phyloP scores from a whole-genome alignment of 257 asterid genomes.

The Hygrophila difformis region DNA sequence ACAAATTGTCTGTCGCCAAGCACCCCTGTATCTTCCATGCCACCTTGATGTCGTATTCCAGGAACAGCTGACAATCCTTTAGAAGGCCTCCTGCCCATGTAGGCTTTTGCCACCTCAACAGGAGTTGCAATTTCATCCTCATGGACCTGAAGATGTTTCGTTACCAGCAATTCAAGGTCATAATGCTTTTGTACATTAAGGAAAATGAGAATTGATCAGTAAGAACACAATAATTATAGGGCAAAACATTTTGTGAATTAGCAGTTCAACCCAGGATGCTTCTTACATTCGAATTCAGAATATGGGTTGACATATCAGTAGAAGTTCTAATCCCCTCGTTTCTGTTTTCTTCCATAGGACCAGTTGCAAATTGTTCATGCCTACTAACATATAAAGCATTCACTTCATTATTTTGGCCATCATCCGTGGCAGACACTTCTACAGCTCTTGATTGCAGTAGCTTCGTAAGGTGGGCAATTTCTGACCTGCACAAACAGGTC shows the following conservation, averaged over 20 bases:
- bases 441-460: slow-evolving; percentile 63
- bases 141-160: slow-evolving; percentile 38
- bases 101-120: slow-evolving; percentile 88
- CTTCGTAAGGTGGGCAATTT: slow-evolving; percentile 58
- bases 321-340: slow-evolving; percentile 24
- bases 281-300: slow-evolving; percentile 35
- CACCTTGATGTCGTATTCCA: slow-evolving; percentile 39
- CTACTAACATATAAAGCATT: slow-evolving; percentile 27
- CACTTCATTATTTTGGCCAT: slow-evolving; percentile 20
- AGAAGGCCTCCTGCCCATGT: slow-evolving; percentile 76
- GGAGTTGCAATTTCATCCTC: slow-evolving; percentile 72
- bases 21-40: slow-evolving; percentile 35
- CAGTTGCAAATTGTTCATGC: slow-evolving; percentile 27
- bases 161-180: slow-evolving; percentile 18
- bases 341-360: slow-evolving; percentile 26
- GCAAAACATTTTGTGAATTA: not conserved
- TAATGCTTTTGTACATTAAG: not conserved
- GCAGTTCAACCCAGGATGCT: not conserved
- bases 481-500: slow-evolving; percentile 43
- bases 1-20: slow-evolving; percentile 28
- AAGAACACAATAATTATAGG: not conserved
- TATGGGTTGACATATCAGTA: slow-evolving; percentile 30
- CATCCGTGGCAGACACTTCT: slow-evolving; percentile 27
- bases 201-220: slow-evolving; percentile 2
- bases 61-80: slow-evolving; percentile 57